A percentile compares a stretch with the other conserved stretches of the same genome.
Conservation (phyloP, 768 basidiomycete species). For the Amanita rimosa region DNA sequence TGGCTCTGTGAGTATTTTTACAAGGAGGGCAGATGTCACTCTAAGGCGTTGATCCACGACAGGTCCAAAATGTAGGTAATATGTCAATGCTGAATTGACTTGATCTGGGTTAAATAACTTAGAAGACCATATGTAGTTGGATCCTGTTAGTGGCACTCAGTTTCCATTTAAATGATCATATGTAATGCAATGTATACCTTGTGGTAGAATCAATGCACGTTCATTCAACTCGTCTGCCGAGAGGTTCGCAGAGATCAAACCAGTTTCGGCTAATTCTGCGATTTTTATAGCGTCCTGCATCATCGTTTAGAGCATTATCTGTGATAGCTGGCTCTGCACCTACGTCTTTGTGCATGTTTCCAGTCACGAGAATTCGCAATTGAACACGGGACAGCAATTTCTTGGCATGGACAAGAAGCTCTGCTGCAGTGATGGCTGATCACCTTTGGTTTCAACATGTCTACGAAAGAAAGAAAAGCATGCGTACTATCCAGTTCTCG, state of each 20-base stretch:
- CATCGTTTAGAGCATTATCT: constrained; percentile 4
- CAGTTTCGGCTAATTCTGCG: constrained; percentile 58
- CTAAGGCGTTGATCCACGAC: constrained; percentile 52
- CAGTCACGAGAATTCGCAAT: constrained; percentile 65
- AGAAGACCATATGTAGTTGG: constrained; percentile 54
- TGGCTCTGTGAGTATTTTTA: constrained; percentile 83
- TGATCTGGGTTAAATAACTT: constrained; percentile 76
- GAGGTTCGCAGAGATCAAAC: constrained; percentile 45
- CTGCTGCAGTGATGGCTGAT: constrained; percentile 59
- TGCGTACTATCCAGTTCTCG: constrained; percentile 61
- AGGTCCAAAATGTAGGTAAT: constrained; percentile 75
- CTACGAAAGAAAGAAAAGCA: neutral
- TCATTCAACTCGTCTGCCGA: constrained; percentile 43
- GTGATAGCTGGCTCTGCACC: constrained; percentile 14
- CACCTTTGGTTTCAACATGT: neutral
- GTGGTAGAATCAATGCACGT: constrained; percentile 54
- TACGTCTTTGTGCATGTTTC: constrained; percentile 81
- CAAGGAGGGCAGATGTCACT: constrained; percentile 58
- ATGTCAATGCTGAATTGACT: constrained; percentile 77
- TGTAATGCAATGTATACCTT: constrained; percentile 28
- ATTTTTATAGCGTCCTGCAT: constrained; percentile 66
- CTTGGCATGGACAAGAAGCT: constrained; percentile 51
- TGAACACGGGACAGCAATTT: constrained; percentile 53
- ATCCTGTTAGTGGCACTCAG: constrained; percentile 31
- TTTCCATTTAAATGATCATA: neutral